Conservation (phyloP, 345 rosid genomes). For the Corchorus olitorius region DNA sequence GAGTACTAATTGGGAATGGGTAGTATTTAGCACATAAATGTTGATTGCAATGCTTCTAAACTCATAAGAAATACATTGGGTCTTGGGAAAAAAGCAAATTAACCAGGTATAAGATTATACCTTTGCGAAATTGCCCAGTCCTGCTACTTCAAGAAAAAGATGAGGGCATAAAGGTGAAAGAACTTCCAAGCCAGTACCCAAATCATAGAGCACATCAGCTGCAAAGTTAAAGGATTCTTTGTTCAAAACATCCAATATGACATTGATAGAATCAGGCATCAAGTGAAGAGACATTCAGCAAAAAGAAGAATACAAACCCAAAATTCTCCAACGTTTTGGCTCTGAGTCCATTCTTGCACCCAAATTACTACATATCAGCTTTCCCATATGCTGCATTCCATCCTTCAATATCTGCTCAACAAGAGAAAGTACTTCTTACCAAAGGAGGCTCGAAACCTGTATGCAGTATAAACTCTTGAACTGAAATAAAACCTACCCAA, state of each 20-base stretch:
- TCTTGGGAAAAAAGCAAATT: conserved; percentile 6
- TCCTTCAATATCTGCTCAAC: conserved; percentile 74
- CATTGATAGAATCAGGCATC: not conserved
- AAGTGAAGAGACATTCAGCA: conserved; percentile 20
- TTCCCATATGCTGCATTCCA: conserved; percentile 97
- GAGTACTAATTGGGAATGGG: not conserved
- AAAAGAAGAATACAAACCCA: conserved; percentile 50
- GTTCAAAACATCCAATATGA: conserved; percentile 15
- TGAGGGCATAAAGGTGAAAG: conserved; percentile 87
- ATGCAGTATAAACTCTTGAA: not conserved
- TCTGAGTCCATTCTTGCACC: conserved; percentile 99
- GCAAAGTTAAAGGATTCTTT: conserved; percentile 28
- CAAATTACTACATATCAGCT: conserved; percentile 86
- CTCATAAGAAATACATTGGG: not conserved
- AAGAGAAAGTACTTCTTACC: not conserved
- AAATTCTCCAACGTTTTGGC: conserved; percentile 89
- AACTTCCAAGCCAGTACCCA: conserved; percentile 91
- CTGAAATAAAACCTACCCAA: conserved; percentile 59
- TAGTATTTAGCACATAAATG: not conserved
- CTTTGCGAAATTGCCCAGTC: conserved; percentile 96
- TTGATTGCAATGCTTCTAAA: not conserved
- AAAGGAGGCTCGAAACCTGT: not conserved
- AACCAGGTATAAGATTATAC: conserved; percentile 29
- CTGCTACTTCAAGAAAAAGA: conserved; percentile 93
- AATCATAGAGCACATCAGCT: conserved; percentile 94